Evolutionary conservation across 2,329 filamentous ascomycete species (phyloP), one percentile per base, ranked within the genome.

Genomic region (Chrysoporthe deuterocubensis): DNA sequence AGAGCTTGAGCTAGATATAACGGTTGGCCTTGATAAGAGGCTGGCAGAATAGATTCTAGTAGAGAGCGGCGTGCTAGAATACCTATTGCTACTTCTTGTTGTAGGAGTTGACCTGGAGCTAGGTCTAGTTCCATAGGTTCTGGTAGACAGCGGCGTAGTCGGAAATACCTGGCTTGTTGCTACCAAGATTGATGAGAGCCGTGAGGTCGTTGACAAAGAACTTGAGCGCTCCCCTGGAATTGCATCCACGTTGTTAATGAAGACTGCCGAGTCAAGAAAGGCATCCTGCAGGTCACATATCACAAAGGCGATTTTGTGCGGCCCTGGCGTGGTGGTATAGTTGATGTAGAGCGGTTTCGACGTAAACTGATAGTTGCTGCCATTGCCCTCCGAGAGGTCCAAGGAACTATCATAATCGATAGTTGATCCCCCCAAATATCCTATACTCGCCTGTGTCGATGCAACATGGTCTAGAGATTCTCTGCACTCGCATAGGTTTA

Each of bases 221-320:
- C 13, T 16, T 13, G 37, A 42, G 11, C 3, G n/a, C 3, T 14
- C 18, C 34, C 42, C n/a, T 11, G 58, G 42, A 7, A 61, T 44
- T 18, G 42, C 60, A 34, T n/a, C 46, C 7, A 62, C 34, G 11
- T 62, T 62, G 11, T 54, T 62, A 32, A 62, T 52, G 18, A 52
- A 62, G 44, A 43, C 46, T 37, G 60, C 44, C 14, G 44, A 54
- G 32, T 62, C 46, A 32, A 7, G 14, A 37, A 62, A 32, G 32
- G 44, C 60, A 52, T 62, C 60, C 48, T 62, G 16, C 21, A 54
- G 34, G 18, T 62, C 60, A 18, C 46, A 52, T 37, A 52, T 32
- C n/a, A 62, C 44, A 18, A 62, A 50, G 2, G 44, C 40, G 6
- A 62, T 14, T 18, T 44, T 11, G 32, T 52, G 34, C n/a, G 60